Evolutionary conservation across 352 stramenopile genomes (phyloP).

Genomic region (Phytopythium delawarense): DNA sequence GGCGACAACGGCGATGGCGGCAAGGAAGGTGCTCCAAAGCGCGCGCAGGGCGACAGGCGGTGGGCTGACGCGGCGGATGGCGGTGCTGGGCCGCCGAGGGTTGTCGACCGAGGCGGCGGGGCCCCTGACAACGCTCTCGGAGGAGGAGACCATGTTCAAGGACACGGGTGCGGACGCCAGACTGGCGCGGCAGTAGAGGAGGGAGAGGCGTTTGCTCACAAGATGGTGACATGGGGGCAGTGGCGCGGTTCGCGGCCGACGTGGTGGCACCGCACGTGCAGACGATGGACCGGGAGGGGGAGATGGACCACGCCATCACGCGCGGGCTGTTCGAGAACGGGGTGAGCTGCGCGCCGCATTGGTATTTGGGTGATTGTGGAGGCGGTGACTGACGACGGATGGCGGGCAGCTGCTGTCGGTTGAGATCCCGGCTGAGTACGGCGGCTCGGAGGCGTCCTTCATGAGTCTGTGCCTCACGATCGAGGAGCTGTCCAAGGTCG

Average conservation of each 20-base stretch:
- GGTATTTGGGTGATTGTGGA: not conserved
- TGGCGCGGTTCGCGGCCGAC: slow-evolving; percentile 83
- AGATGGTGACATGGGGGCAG: too few species aligned
- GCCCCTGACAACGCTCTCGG: slow-evolving; percentile 53
- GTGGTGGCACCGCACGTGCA: slow-evolving; percentile 85
- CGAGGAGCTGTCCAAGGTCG: slow-evolving; percentile 95
- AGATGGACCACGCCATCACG: slow-evolving; percentile 90
- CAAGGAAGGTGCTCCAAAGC: not conserved
- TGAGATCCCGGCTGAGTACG: slow-evolving; percentile 92
- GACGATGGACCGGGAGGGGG: slow-evolving; percentile 90
- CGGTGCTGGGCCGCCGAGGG: slow-evolving; percentile 8
- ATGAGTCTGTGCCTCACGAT: slow-evolving; percentile 94
- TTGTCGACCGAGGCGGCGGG: slow-evolving; percentile 23
- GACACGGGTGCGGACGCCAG: slow-evolving; percentile 25
- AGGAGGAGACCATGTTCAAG: slow-evolving; percentile 72
- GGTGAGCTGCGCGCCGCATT: slow-evolving; percentile 11
- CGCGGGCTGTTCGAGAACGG: slow-evolving; percentile 91
- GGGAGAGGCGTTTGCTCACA: too few species aligned
- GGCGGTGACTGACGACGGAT: not conserved
- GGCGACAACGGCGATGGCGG: not conserved
- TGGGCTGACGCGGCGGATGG: not conserved
- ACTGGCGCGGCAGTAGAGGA: too few species aligned
- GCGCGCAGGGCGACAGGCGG: not conserved
- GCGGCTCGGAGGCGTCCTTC: slow-evolving; percentile 92
- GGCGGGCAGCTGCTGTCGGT: slow-evolving; percentile 88